phyloP scores from a whole-genome alignment of 768 basidiomycete species.

The Lactarius evosmus region DNA sequence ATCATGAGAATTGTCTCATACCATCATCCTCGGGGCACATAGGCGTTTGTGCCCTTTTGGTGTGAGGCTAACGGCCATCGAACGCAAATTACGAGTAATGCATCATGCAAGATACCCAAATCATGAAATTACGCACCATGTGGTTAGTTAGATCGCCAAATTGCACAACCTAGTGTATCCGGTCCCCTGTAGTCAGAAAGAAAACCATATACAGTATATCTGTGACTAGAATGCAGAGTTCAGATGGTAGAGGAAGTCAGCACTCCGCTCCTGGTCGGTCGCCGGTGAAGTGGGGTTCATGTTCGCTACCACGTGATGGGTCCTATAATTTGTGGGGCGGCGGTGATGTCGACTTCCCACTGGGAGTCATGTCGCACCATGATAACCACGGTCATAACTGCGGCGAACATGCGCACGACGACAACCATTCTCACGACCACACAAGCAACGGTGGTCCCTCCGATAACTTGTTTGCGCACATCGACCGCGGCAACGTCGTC shows the following conservation, averaged over 20 bases:
- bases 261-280: too few relatives aligned
- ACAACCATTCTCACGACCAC: constrained; percentile 55
- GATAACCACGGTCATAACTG: constrained; percentile 49
- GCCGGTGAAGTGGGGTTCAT: too few relatives aligned
- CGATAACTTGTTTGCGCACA: constrained; percentile 69
- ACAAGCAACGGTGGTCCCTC: constrained; percentile 50
- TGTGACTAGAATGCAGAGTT: too few relatives aligned
- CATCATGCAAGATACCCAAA: constrained; percentile 43
- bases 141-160: not conserved
- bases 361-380: constrained; percentile 52
- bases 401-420: constrained; percentile 50
- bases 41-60: constrained; percentile 73
- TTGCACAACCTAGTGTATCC: too few relatives aligned
- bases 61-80: constrained; percentile 55
- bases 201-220: too few relatives aligned
- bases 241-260: too few relatives aligned
- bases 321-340: not conserved
- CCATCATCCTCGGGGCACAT: constrained; percentile 61
- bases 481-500: constrained; percentile 77
- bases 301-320: constrained; percentile 1
- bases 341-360: not conserved
- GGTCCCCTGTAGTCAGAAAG: too few relatives aligned
- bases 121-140: constrained; percentile 30
- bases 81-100: constrained; percentile 85
- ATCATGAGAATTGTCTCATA: constrained; percentile 62